Evolutionary conservation across 192 early-diverging fungal genomes (phyloP), one percentile per base, ranked within the genome.

Genomic region (Entomortierella beljakovae): DNA sequence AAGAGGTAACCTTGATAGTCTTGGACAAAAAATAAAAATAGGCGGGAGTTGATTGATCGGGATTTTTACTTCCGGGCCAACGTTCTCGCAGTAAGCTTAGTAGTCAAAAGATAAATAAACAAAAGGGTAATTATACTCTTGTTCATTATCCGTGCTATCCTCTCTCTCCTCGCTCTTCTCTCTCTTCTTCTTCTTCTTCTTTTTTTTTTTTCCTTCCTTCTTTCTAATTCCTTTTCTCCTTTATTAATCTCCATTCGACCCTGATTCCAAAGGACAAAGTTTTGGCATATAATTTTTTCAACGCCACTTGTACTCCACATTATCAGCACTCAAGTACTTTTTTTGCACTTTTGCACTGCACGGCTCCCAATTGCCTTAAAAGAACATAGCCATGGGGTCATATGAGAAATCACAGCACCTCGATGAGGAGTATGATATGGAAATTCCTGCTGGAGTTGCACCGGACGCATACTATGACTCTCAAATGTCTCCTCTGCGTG

Each of bases 401-500:
- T 42, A 31, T 32, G 57, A 72, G 40, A 72, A 73, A 40, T 28
- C 55, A 23, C 15, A 40, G n/a, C 48, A 42, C 9, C 50, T 51
- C 29, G 75, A 77, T 11, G 66, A 79, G 22, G 67, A 70, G 8
- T 79, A 59, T 20, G 75, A 79, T 34, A 70, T 79, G 26, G 75
- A 79, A 34, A 70, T 79, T 40, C 75, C 75, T 38, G 72, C 81
- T 23, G 81, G 81, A 25, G 68, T 77, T 18, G 64, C 64, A 15
- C 66, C 74, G 8, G 81, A 83, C 11, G 48, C 65, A 18, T 73
- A 83, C 64, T 89, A 89, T 26, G 84, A 85, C 16, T 81, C 82
- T n/a, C 81, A 82, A 25, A 63, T 89, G 31, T 56, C 75, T 18
- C 84, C 85, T 3, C 40, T 73, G 33, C 67, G 88, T 28, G 80